Percentiles rank a stretch among this genome's conserved stretches.
Evolutionary conservation across 2,329 filamentous ascomycete species (phyloP).

Genomic region (Aspergillus bombycis): DNA sequence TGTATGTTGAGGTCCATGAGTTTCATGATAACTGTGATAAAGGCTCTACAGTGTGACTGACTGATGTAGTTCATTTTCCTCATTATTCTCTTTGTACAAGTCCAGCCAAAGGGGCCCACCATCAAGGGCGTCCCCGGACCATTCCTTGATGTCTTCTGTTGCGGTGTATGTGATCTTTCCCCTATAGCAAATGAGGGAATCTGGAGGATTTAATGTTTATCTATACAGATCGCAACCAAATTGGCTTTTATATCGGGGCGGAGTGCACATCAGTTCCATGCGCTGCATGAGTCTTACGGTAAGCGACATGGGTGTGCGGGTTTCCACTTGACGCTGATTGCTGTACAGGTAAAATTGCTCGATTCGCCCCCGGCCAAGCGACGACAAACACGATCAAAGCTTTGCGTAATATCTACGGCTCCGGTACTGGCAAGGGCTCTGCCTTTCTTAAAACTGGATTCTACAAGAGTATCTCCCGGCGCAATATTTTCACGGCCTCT

Average conservation of each 20-base stretch:
- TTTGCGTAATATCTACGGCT: slow-evolving; percentile 28
- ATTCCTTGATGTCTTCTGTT: slow-evolving; percentile 19
- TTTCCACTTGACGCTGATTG: not conserved
- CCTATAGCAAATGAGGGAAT: no score
- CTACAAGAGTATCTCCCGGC: slow-evolving; percentile 28
- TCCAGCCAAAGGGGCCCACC: slow-evolving; percentile 20
- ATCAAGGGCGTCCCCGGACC: slow-evolving; percentile 23
- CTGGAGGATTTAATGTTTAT: not conserved
- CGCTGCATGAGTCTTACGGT: slow-evolving; percentile 26
- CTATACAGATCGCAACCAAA: slow-evolving; percentile 24
- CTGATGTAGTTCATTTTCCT: slow-evolving; percentile 13
- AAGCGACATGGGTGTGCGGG: not conserved
- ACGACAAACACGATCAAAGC: slow-evolving; percentile 30
- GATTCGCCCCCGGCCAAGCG: slow-evolving; percentile 28
- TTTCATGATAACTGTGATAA: not conserved
- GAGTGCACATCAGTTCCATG: slow-evolving; percentile 25
- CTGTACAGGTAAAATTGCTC: slow-evolving; percentile 22
- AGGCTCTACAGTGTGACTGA: not conserved
- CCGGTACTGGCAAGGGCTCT: slow-evolving; percentile 21
- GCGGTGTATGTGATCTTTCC: slow-evolving; percentile 19
- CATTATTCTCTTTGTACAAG: slow-evolving; percentile 20
- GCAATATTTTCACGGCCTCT: slow-evolving; percentile 29
- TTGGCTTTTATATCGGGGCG: slow-evolving; percentile 22
- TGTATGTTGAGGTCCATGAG: slow-evolving; percentile 5
- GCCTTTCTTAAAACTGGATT: slow-evolving; percentile 29